Conservation (phyloP, 805 yeast genomes). For the Scheffersomyces lignosus region DNA sequence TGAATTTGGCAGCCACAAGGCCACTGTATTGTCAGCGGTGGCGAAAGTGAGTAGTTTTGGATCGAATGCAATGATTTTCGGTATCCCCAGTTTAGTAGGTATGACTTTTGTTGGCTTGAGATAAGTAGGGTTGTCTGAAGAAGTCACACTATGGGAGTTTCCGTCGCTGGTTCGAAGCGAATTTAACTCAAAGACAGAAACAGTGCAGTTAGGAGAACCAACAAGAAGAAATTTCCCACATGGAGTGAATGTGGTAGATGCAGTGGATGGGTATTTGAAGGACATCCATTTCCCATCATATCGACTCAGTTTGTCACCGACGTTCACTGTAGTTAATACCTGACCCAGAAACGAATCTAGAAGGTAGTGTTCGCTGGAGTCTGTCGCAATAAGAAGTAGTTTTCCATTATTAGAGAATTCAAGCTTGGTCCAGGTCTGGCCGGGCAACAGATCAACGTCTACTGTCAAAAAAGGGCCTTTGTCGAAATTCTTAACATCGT, state of each 20-base stretch:
- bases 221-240: conserved; percentile 39
- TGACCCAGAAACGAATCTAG: conserved; percentile 71
- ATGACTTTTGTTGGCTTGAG: conserved; percentile 25
- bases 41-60: conserved; percentile 63
- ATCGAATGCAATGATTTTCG: conserved; percentile 56
- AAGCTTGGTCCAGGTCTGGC: conserved; percentile 55
- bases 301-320: conserved; percentile 5
- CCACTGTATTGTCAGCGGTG: conserved; percentile 54
- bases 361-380: conserved; percentile 55
- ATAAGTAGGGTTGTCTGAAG: conserved; percentile 17
- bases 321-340: conserved; percentile 30
- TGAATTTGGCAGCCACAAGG: conserved; percentile 35
- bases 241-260: conserved; percentile 38
- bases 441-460: conserved; percentile 17
- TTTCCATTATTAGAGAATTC: conserved; percentile 83
- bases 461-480: conserved; percentile 51
- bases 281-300: conserved; percentile 25
- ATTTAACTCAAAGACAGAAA: conserved; percentile 31
- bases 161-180: conserved; percentile 23
- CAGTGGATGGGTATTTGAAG: conserved; percentile 33
- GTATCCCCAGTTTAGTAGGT: conserved; percentile 30
- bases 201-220: conserved; percentile 26
- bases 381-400: conserved; percentile 56
- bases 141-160: conserved; percentile 13
- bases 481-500: conserved; percentile 60